Evolutionary conservation across 345 rosid genomes (phyloP).

Genomic region (Cardamine chenopodiifolia): DNA sequence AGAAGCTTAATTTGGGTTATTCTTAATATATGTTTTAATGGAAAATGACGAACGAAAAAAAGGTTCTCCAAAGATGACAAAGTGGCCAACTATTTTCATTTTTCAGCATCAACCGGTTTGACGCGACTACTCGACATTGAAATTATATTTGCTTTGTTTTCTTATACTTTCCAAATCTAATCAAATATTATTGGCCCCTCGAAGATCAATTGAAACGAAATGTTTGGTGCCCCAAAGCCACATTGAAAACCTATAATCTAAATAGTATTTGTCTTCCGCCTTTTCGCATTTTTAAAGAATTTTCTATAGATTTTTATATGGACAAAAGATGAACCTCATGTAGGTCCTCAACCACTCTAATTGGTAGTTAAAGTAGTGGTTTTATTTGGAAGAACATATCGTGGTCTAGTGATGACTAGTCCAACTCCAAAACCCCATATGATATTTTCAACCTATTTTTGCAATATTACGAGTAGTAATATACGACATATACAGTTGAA

Average conservation of each 20-base stretch:
- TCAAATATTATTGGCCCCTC: conserved; percentile 24
- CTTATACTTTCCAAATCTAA: background rate
- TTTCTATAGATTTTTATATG: background rate
- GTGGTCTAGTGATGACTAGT: conserved; percentile 17
- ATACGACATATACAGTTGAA: background rate
- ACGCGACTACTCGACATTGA: conserved; percentile 70
- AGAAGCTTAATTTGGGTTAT: background rate
- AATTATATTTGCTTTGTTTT: conserved; percentile 3
- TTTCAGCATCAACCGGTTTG: conserved; percentile 34
- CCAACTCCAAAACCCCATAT: background rate
- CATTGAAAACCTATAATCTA: conserved; percentile 33
- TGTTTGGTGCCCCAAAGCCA: conserved; percentile 26
- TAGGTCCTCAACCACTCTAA: conserved; percentile 24
- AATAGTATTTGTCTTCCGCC: conserved; percentile 11
- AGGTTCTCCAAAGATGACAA: conserved; percentile 8
- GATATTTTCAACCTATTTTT: too few relatives aligned
- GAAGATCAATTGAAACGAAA: conserved; percentile 25
- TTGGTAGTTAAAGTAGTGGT: conserved; percentile 35
- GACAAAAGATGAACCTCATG: conserved; percentile 1
- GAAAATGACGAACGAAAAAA: conserved; percentile 1
- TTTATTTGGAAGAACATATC: conserved; percentile 14
- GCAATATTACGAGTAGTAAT: too few relatives aligned
- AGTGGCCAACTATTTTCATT: conserved; percentile 35
- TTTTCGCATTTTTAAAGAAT: background rate
- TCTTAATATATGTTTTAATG: background rate